Evolutionary conservation across 163 green algal species (phyloP).

Genomic region (Prototheca cutis): DNA sequence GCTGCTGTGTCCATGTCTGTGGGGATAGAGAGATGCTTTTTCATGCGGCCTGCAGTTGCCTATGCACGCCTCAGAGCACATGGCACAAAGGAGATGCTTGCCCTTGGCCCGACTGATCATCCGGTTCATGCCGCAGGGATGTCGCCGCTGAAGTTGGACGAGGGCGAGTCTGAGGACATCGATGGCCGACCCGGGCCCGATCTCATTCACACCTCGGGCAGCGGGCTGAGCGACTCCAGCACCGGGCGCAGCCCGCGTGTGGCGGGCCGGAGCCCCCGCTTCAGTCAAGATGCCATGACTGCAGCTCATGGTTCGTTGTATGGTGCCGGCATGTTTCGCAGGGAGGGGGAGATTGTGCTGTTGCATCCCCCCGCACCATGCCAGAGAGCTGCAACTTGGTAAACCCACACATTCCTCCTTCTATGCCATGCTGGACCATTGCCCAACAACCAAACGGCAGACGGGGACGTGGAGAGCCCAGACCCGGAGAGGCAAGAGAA

Average conservation of each 20-base stretch:
- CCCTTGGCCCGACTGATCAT: not conserved
- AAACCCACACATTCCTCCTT: no score
- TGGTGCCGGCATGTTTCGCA: no score
- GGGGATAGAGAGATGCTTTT: no score
- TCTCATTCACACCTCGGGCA: not conserved
- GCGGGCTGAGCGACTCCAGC: conserved; percentile 5
- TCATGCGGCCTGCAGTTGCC: no score
- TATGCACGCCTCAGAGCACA: no score
- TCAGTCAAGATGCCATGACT: conserved; percentile 13
- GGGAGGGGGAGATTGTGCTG: no score
- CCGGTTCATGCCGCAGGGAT: conserved; percentile 11
- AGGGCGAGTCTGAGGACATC: conserved; percentile 8
- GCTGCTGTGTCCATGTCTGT: no score
- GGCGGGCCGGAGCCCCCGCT: conserved; percentile 8
- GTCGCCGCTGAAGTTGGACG: conserved; percentile 36
- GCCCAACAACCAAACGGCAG: conserved; percentile 3
- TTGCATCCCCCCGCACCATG: no score
- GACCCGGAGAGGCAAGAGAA: conserved; percentile 33
- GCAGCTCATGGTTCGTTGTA: no score
- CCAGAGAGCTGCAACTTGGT: no score
- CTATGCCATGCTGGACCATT: no score
- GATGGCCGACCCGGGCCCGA: not conserved
- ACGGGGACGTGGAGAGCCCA: not conserved
- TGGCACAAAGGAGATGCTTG: not conserved
- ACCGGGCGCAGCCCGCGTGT: conserved; percentile 6